Percentiles rank a stretch among this genome's conserved stretches.
phyloP scores from a whole-genome alignment of 139 green algal genomes.

The Micractinium sp. region DNA sequence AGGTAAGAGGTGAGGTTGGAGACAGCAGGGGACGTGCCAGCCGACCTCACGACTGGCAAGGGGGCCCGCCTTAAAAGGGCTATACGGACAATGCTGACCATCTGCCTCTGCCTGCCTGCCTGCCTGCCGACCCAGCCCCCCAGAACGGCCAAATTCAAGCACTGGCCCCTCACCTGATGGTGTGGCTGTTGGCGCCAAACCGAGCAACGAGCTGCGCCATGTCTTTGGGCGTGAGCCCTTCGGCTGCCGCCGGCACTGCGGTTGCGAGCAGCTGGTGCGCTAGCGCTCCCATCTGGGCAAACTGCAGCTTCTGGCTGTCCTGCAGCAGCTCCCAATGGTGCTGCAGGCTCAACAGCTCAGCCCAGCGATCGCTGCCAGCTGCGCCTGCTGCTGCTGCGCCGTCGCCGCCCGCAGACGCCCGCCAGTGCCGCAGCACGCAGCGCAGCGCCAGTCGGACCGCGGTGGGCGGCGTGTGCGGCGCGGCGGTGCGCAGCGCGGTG shows the following conservation, averaged over 20 bases:
- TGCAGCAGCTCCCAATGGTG: slow-evolving; percentile 67
- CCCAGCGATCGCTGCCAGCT: slow-evolving; percentile 25
- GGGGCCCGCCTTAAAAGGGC: no score
- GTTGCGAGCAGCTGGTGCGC: not conserved
- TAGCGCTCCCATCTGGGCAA: slow-evolving; percentile 76
- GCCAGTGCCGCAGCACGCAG: slow-evolving; percentile 36
- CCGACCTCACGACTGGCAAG: no score
- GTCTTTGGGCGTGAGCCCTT: slow-evolving; percentile 14
- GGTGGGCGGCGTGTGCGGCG: slow-evolving; percentile 61
- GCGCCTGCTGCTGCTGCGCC: slow-evolving; percentile 14
- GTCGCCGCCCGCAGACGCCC: not conserved
- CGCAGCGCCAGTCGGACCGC: slow-evolving; percentile 68
- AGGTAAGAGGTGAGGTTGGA: no score
- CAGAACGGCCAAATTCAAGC: no score
- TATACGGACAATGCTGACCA: not conserved
- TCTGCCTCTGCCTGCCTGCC: not conserved
- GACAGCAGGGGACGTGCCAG: no score
- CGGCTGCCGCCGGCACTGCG: not conserved
- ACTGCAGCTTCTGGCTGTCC: slow-evolving; percentile 54
- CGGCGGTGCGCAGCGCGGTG: slow-evolving; percentile 48
- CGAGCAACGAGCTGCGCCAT: slow-evolving; percentile 70
- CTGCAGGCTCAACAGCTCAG: slow-evolving; percentile 51
- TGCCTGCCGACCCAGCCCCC: not conserved
- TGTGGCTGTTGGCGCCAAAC: slow-evolving; percentile 29
- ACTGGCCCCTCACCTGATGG: not conserved